Evolutionary conservation across 768 basidiomycete species (phyloP), one percentile per base, ranked within the genome.

Genomic region (Panaeolus cyanescens): DNA sequence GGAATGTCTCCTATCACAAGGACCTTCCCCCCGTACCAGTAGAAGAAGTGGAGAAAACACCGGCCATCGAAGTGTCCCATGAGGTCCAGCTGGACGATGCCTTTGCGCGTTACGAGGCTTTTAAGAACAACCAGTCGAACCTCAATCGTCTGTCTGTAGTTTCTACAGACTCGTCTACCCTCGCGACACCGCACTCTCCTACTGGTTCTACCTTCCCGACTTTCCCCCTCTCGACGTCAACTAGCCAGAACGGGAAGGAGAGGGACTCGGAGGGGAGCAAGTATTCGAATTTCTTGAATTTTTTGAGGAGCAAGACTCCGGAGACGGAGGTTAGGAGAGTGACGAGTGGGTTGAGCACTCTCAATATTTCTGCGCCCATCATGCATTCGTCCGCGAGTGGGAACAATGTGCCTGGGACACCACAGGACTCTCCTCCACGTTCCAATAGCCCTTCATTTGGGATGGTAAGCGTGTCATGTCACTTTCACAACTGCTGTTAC

Each of bases 81-180:
- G 75, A 78, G 42, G 69, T 72, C 4, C 79, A 73, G 5, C 75
- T 91, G 34, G 90, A 94, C 66, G 94, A 96, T 71, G 95, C 95
- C 0, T 96, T 90, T 71, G 92, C 92, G 59, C 82, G 93, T 34
- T 97, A 96, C 69, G 92, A 96, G 71, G 80, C 87, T n/a, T 95
- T 89, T 74, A 85, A 85, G 69, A 85, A 86, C 68, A 76, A 74
- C 42, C 81, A 83, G 64, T 63, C 69, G 20, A 80, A 76, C 59
- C 66, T 74, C 53, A 85, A 84, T 62, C 77, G 90, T 55, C 72
- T 88, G 62, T 90, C 91, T 8, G 76, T 85, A n/a, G 81, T 88
- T 3, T 92, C 90, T 12, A 75, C 72, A 2, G 68, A 74, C 19
- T 78, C 74, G n/a, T 68, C 83, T 6, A 61, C 63, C 12, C 60